A percentile compares a stretch with the other conserved stretches of the same genome.
Conservation (phyloP, 1,139 yeast genomes). For the Suhomyces kunorum region DNA sequence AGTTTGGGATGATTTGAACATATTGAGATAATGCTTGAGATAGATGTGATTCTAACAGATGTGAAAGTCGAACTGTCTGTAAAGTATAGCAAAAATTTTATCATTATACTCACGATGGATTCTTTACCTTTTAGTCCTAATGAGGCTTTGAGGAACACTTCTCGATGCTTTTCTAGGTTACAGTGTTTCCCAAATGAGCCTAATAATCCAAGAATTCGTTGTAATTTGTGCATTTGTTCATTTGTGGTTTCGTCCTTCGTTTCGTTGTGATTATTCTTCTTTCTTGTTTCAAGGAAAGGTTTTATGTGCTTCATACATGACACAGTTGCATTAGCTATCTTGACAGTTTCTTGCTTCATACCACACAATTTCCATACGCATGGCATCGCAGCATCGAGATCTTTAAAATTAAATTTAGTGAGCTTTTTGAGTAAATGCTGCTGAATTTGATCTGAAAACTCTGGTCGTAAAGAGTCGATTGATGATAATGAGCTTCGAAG, state of each 20-base stretch:
- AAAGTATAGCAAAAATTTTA: slow-evolving; percentile 57
- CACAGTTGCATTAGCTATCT: slow-evolving; percentile 60
- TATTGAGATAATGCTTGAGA: slow-evolving; percentile 56
- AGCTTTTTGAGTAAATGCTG: slow-evolving; percentile 52
- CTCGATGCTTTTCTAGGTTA: slow-evolving; percentile 50
- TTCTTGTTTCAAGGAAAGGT: slow-evolving; percentile 37
- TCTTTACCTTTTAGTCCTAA: slow-evolving; percentile 53
- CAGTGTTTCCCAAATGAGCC: slow-evolving; percentile 75
- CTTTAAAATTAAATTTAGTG: slow-evolving; percentile 58
- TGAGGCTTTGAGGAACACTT: slow-evolving; percentile 38
- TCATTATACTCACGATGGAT: slow-evolving; percentile 54
- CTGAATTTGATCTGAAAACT: slow-evolving; percentile 54
- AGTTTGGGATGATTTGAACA: slow-evolving; percentile 64
- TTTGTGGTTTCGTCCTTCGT: neutral
- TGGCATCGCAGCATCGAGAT: slow-evolving; percentile 70
- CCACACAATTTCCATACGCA: slow-evolving; percentile 58
- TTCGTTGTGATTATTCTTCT: slow-evolving; percentile 13
- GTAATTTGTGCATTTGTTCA: slow-evolving; percentile 44
- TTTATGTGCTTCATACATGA: slow-evolving; percentile 55
- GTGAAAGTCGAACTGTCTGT: slow-evolving; percentile 31
- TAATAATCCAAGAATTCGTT: slow-evolving; percentile 59
- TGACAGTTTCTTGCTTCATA: slow-evolving; percentile 45
- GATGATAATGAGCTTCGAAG: slow-evolving; percentile 51
- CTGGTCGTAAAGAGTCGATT: slow-evolving; percentile 47
- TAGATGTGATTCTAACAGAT: slow-evolving; percentile 49